Conservation (phyloP, 1,139 yeast genomes). For the Zygosaccharomyces sapae region DNA sequence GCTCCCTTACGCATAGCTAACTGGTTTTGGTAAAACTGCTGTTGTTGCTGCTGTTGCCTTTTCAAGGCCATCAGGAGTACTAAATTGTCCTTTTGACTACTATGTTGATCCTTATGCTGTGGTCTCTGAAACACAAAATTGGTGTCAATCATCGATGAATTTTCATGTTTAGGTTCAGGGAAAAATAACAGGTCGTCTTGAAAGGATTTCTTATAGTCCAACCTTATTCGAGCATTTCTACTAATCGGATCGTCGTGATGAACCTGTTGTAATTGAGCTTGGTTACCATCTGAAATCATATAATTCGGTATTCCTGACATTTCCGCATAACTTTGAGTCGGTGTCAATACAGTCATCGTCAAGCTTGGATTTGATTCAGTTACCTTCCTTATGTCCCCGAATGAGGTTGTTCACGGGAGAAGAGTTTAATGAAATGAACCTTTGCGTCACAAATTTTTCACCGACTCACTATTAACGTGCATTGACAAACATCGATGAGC, state of each 20-base stretch:
- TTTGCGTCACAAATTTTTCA: constrained; percentile 14
- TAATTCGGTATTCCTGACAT: constrained; percentile 1
- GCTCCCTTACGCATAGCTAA: constrained; percentile 4
- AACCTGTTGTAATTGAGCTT: constrained; percentile 7
- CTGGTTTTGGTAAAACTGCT: constrained; percentile 4
- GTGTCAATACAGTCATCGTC: constrained; percentile 4
- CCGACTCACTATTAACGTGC: constrained; percentile 14
- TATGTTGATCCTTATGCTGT: constrained; percentile 8
- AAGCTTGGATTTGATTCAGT: too few relatives aligned
- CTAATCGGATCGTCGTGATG: constrained; percentile 21
- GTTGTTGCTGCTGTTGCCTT: constrained; percentile 23
- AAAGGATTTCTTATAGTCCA: constrained; percentile 29
- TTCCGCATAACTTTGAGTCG: constrained; percentile 4
- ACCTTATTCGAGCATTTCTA: constrained; percentile 26
- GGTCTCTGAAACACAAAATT: not conserved
- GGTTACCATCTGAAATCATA: constrained; percentile 4
- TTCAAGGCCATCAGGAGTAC: constrained; percentile 21
- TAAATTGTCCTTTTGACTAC: constrained; percentile 18
- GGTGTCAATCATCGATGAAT: constrained; percentile 7
- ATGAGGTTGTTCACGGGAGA: not conserved
- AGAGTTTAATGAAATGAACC: constrained; percentile 1
- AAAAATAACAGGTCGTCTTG: constrained; percentile 29
- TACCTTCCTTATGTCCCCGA: not conserved
- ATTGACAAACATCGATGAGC: not conserved
- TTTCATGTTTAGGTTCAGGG: constrained; percentile 19